These are phyloP conservation scores for Neurospora crassa DNA, from an alignment of 2,329 filamentous ascomycete genomes.

Conservation along the genomic window DNA sequence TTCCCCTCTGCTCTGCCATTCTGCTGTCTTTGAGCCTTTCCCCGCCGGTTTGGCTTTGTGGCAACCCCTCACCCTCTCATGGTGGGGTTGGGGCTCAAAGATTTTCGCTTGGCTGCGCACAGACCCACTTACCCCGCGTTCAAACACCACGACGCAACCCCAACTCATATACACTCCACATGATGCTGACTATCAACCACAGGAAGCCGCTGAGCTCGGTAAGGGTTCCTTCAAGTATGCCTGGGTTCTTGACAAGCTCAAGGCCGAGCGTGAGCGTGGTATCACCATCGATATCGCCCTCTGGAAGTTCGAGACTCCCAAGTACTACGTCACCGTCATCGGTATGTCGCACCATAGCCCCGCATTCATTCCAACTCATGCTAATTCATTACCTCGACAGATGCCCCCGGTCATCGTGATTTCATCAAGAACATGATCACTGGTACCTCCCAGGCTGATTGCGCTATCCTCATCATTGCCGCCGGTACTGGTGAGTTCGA, in stretches of 20 bases:
- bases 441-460: slow-evolving; percentile 99
- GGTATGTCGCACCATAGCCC: slow-evolving; percentile 43
- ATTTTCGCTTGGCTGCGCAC: slow-evolving; percentile 7
- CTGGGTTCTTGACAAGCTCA: slow-evolving; percentile 99
- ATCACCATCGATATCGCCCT: slow-evolving; percentile 99
- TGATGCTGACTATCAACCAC: slow-evolving; percentile 22
- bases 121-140: slow-evolving; percentile 14
- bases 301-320: slow-evolving; percentile 99
- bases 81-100: slow-evolving; percentile 19
- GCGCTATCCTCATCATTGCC: slow-evolving; percentile 99
- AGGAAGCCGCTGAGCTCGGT: slow-evolving; percentile 98
- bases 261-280: slow-evolving; percentile 99
- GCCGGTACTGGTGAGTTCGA: slow-evolving; percentile 99
- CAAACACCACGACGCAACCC: neutral
- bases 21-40: slow-evolving; percentile 16
- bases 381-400: slow-evolving; percentile 30
- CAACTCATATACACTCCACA: neutral
- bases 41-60: slow-evolving; percentile 19
- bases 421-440: slow-evolving; percentile 99
- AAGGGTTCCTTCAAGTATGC: slow-evolving; percentile 99
- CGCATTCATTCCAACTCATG: slow-evolving; percentile 1
- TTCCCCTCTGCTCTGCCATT: neutral
- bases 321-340: slow-evolving; percentile 97
- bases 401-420: slow-evolving; percentile 99
- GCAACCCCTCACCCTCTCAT: slow-evolving; percentile 15